These are phyloP conservation scores for Pleurotus platypus DNA, from an alignment of 768 basidiomycete genomes.

Conservation along the genomic window DNA sequence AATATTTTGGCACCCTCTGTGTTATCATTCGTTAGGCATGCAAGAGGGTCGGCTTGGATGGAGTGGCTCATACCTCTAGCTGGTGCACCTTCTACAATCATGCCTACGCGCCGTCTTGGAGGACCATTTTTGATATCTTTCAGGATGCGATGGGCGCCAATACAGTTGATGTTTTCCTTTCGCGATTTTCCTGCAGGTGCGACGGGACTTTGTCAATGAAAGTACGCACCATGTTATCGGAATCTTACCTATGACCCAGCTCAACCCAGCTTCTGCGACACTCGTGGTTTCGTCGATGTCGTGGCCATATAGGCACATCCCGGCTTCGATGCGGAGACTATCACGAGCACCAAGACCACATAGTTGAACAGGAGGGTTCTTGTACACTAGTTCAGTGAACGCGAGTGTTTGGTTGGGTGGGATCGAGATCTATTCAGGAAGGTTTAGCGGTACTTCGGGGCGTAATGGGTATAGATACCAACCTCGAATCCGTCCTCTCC, in stretches of 20 bases:
- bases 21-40: not conserved
- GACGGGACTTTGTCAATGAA: not conserved
- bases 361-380: slow-evolving; percentile 63
- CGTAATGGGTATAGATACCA: slow-evolving; percentile 2
- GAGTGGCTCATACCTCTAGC: slow-evolving; percentile 62
- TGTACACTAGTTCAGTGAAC: slow-evolving; percentile 63
- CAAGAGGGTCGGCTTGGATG: not conserved
- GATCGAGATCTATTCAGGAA: slow-evolving; percentile 69
- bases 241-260: slow-evolving; percentile 86
- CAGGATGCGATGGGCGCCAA: slow-evolving; percentile 72
- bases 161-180: slow-evolving; percentile 65
- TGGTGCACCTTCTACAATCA: slow-evolving; percentile 80
- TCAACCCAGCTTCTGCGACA: slow-evolving; percentile 87
- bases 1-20: slow-evolving; percentile 80
- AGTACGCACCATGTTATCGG: not conserved
- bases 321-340: slow-evolving; percentile 91
- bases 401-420: slow-evolving; percentile 73
- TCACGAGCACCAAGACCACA: slow-evolving; percentile 92
- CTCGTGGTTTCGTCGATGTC: slow-evolving; percentile 86
- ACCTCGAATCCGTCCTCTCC: slow-evolving; percentile 99
- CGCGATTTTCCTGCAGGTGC: slow-evolving; percentile 70
- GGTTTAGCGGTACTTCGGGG: slow-evolving; percentile 1
- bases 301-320: slow-evolving; percentile 94
- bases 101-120: slow-evolving; percentile 71
- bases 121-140: slow-evolving; percentile 81